These are phyloP conservation scores for Leccinum incarnatum DNA, from an alignment of 768 basidiomycete genomes.

Conservation along the genomic window DNA sequence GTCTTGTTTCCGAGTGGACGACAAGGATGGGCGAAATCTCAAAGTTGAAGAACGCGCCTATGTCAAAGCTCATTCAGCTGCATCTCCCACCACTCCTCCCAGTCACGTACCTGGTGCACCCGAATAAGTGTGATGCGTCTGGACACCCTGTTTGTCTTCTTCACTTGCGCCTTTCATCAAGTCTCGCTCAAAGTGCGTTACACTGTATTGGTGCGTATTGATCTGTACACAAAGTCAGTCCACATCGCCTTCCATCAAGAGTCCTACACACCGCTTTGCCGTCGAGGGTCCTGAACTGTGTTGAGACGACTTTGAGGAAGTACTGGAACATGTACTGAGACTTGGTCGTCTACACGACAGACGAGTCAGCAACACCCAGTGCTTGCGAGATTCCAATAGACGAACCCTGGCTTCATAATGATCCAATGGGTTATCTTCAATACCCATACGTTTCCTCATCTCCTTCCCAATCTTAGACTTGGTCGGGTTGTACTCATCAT, in stretches of 20 bases:
- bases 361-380: conserved; percentile 3
- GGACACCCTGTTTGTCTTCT: conserved; percentile 60
- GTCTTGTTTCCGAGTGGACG: conserved; percentile 84
- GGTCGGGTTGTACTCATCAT: conserved; percentile 74
- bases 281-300: conserved; percentile 84
- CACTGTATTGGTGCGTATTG: conserved; percentile 92
- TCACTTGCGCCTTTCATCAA: conserved; percentile 60
- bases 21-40: conserved; percentile 97
- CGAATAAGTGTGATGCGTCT: conserved; percentile 67
- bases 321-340: conserved; percentile 97
- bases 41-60: conserved; percentile 86
- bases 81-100: not conserved
- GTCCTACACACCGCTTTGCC: conserved; percentile 54
- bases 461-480: conserved; percentile 59
- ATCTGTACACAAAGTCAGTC: conserved; percentile 42
- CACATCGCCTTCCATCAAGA: not conserved
- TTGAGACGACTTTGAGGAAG: conserved; percentile 98
- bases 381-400: conserved; percentile 2
- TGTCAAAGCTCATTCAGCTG: not conserved
- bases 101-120: conserved; percentile 61
- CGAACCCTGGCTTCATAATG: conserved; percentile 55
- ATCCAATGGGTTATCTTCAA: conserved; percentile 76
- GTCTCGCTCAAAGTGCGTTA: conserved; percentile 95
- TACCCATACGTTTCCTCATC: conserved; percentile 72
- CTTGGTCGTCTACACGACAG: conserved; percentile 56